Evolutionary conservation across 1,139 yeast species (phyloP).

Genomic region (Eremothecium cymbalariae): DNA sequence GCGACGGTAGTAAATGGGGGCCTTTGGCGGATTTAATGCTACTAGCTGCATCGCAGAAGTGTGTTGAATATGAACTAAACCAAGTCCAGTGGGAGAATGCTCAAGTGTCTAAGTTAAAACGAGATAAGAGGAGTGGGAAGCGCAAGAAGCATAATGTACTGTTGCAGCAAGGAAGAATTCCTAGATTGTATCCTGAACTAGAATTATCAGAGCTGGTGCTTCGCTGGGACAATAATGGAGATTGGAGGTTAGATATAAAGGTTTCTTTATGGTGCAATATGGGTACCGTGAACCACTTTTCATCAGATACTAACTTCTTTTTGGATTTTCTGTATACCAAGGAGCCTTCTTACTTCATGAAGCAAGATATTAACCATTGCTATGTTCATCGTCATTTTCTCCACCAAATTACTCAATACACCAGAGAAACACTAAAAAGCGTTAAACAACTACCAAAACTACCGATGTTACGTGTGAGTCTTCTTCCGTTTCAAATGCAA

Average conservation of each 20-base stretch:
- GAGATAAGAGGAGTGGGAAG: slow-evolving; percentile 1
- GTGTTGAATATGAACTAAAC: slow-evolving; percentile 7
- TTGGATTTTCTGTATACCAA: slow-evolving; percentile 11
- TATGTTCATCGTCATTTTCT: slow-evolving; percentile 22
- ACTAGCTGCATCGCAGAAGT: slow-evolving; percentile 7
- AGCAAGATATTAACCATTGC: slow-evolving; percentile 7
- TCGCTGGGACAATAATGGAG: slow-evolving; percentile 7
- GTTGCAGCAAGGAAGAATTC: slow-evolving; percentile 7
- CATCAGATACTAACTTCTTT: slow-evolving; percentile 13
- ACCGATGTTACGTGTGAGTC: slow-evolving; percentile 6
- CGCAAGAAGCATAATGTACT: slow-evolving; percentile 8
- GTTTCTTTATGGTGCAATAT: slow-evolving; percentile 11
- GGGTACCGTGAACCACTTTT: slow-evolving; percentile 17
- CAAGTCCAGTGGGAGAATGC: slow-evolving; percentile 3
- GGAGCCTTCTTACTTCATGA: slow-evolving; percentile 7
- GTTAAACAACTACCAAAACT: slow-evolving; percentile 3
- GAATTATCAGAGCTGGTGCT: slow-evolving; percentile 11
- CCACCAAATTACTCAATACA: slow-evolving; percentile 18
- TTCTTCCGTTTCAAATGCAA: slow-evolving; percentile 28
- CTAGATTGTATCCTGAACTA: slow-evolving; percentile 13
- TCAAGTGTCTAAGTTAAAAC: not conserved
- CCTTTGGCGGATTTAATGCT: slow-evolving; percentile 7
- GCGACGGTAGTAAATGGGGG: slow-evolving; percentile 6
- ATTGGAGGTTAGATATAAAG: slow-evolving; percentile 14
- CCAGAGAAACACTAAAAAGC: slow-evolving; percentile 13